Base-by-base conservation (phyloP, 2,329 filamentous ascomycete genomes). In the Beauveria rudraprayagi region DNA sequence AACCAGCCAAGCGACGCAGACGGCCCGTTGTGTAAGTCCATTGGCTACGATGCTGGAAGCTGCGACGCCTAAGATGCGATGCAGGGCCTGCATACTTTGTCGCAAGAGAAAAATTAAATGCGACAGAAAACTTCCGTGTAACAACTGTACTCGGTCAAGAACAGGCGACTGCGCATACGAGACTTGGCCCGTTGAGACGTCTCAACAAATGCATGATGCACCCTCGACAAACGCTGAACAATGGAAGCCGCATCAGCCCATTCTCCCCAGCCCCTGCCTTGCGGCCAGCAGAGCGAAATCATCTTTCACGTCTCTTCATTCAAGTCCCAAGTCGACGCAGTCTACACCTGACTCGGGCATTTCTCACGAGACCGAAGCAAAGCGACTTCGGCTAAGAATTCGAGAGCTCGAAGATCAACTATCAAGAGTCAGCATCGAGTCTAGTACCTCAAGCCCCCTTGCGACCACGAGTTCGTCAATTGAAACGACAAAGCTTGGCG, bases 91-190 rank as follows among this genome's bases (percentile, higher is more conserved):
- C 61, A 68, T 71, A 9, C 69, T 75, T 6, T 79, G 77, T 61
- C 69, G 77, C 10, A 70, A 69, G n/a, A 75, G 77, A 55, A 79
- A 79, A 63, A 72, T 78, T 17, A 70, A 72, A n/a, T 79, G 77
- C 60, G 72, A 79, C 60, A 70, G 74, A 37, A 69, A 73, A 26
- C 65, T 64, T 3, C 77, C 77, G 0, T 79, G 77, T 62, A 70
- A 68, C 61, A 77, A 77, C 61, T 79, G 77, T 56, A 61, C 73
- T 4, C 70, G 71, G 8, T 73, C 76, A n/a, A 72, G 69, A 59
- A 72, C 63, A 5, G 67, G 66, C 2, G 64, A 66, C 3, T 78
- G 76, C 56, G 61, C 70, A 8, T 77, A 76, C 56, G 68, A 71
- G 4, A 68, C 68, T 22, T 61, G 34, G 17, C 61, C 34, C 46